These are phyloP conservation scores for Pyricularia sp. DNA, from an alignment of 2,329 filamentous ascomycete species.

Conservation along the genomic window DNA sequence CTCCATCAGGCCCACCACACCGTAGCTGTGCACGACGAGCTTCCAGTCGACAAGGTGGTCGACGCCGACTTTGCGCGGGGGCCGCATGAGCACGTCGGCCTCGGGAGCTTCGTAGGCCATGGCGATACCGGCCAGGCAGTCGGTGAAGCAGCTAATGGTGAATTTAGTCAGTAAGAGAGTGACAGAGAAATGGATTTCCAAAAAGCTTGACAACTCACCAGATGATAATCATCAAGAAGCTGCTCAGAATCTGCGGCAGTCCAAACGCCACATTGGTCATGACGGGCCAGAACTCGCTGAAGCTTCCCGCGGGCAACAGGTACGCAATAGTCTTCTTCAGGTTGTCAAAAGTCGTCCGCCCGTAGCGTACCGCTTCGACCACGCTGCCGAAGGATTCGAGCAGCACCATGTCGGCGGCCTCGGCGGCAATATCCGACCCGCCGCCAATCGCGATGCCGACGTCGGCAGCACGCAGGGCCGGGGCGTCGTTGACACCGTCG, in stretches of 20 bases:
- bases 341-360: slow-evolving; percentile 71
- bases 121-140: slow-evolving; percentile 62
- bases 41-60: slow-evolving; percentile 67
- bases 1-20: slow-evolving; percentile 57
- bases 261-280: slow-evolving; percentile 65
- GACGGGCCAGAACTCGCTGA: slow-evolving; percentile 68
- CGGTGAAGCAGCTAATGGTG: slow-evolving; percentile 56
- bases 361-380: slow-evolving; percentile 63
- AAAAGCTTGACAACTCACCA: slow-evolving; percentile 31
- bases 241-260: slow-evolving; percentile 62
- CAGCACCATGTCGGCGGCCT: slow-evolving; percentile 73
- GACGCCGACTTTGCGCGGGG: slow-evolving; percentile 57
- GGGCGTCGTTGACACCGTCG: slow-evolving; percentile 80
- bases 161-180: slow-evolving; percentile 17
- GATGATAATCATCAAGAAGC: slow-evolving; percentile 63
- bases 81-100: slow-evolving; percentile 61
- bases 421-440: slow-evolving; percentile 75
- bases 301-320: slow-evolving; percentile 63
- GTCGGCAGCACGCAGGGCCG: slow-evolving; percentile 70
- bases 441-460: slow-evolving; percentile 75
- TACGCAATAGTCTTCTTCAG: slow-evolving; percentile 71
- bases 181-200: no score
- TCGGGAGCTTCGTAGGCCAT: slow-evolving; percentile 72
- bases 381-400: slow-evolving; percentile 66
- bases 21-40: slow-evolving; percentile 65